Evolutionary conservation across 2,329 filamentous ascomycete species (phyloP).

Genomic region (Fusarium tjaetaba): DNA sequence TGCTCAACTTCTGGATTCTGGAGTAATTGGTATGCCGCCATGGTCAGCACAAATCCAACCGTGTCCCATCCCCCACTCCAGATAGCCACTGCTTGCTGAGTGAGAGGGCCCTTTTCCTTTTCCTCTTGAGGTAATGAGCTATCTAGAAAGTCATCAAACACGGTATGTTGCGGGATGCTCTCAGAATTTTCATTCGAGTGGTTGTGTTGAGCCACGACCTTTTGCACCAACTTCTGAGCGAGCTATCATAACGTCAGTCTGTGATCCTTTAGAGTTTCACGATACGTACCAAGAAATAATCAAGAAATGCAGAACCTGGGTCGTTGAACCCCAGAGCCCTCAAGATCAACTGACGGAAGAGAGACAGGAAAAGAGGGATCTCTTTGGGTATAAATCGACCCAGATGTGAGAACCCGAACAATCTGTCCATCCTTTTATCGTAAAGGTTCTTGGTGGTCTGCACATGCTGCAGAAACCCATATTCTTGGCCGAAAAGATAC

Average conservation of each 20-base stretch:
- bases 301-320: background rate
- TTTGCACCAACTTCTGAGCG: background rate
- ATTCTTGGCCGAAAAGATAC: background rate
- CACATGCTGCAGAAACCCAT: background rate
- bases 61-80: constrained; percentile 10
- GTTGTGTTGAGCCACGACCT: background rate
- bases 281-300: background rate
- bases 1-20: background rate
- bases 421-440: background rate
- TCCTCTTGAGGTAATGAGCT: background rate
- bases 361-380: background rate
- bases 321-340: background rate
- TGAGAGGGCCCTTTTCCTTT: background rate
- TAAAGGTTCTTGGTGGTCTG: background rate
- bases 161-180: background rate
- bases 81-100: constrained; percentile 2
- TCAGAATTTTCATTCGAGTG: background rate
- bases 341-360: background rate
- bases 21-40: background rate
- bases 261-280: too few relatives aligned
- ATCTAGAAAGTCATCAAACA: background rate
- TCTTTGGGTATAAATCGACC: constrained; percentile 2
- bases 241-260: background rate
- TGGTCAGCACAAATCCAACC: background rate
- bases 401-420: background rate